Base-by-base conservation (phyloP, 805 yeast genomes). In the Saccharomycopsis fibuligera region DNA sequence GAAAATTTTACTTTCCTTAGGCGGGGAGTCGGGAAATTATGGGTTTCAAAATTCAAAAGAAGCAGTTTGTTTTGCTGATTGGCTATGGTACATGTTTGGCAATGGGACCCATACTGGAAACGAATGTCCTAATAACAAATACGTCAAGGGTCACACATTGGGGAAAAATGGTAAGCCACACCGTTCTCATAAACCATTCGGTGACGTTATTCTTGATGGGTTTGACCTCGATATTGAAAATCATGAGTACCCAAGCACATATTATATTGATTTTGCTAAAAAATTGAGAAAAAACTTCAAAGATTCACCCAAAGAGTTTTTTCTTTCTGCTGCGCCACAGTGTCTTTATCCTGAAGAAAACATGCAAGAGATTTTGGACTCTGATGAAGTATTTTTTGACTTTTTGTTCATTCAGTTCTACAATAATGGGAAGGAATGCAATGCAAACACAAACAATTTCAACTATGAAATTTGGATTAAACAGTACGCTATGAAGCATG, bases 151-250 rank as follows among this genome's bases (percentile, higher is more conserved):
- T n/a, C n/a, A n/a, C n/a, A n/a, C n/a, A n/a, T n/a, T n/a, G n/a
- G n/a, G n/a, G n/a, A n/a, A 29, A n/a, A 12, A n/a, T 17, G 12
- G 21, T 53, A 29, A n/a, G n/a, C n/a, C n/a, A n/a, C n/a, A n/a
- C n/a, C n/a, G n/a, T n/a, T n/a, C n/a, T n/a, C 31, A 37, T 5
- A 41, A 41, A 54, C 62, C 75, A 49, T 78, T 82, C 55, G 84
- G 79, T 50, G 75, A 68, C 56, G 71, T 95, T 1, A 64, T 81
- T 19, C 71, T 91, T 38, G 97, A 91, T 65, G 98, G 98, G 17
- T 88, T 89, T 62, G 98, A 91, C 64, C 80, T 90, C 54, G 97
- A 91, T 65, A 79, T 86, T 58, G 98, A 91, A 65, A 75, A 78
- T 60, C 69, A 70, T 50, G 63, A 71, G 49, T 70, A 73, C 45